Percentiles rank a stretch among this genome's conserved stretches.
Evolutionary conservation across 2,329 filamentous ascomycete species (phyloP).

Genomic region (Emmonsia crescens): DNA sequence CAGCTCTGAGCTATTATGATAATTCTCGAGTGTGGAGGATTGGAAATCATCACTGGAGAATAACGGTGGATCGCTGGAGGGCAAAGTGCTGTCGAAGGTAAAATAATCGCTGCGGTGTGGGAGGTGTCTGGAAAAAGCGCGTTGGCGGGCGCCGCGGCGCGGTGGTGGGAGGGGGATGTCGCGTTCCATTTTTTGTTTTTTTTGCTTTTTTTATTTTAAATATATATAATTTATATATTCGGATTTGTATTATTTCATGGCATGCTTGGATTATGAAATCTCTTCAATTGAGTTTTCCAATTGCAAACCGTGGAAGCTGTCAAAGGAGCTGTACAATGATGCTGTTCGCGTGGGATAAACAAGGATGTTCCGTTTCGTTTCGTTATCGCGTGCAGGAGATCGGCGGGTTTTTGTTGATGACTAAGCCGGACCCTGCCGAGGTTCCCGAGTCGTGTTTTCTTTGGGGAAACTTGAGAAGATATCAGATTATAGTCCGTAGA

Average conservation of each 20-base stretch:
- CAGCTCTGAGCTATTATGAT: conserved; percentile 12
- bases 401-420: too few species aligned
- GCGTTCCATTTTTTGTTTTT: conserved; percentile 28
- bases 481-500: too few species aligned
- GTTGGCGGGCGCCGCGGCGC: conserved; percentile 11
- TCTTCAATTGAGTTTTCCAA: not conserved
- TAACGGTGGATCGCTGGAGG: conserved; percentile 35
- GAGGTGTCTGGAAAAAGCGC: conserved; percentile 8
- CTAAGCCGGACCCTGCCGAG: too few species aligned
- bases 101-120: conserved; percentile 15
- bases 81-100: conserved; percentile 20
- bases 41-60: conserved; percentile 40
- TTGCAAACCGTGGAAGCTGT: too few species aligned
- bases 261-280: not conserved
- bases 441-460: too few species aligned
- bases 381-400: too few species aligned
- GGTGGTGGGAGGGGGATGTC: conserved; percentile 27
- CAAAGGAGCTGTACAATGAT: not conserved
- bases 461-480: too few species aligned
- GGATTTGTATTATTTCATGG: not conserved
- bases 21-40: conserved; percentile 36
- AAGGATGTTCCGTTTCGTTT: not conserved
- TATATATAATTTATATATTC: not conserved
- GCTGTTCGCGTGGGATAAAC: not conserved
- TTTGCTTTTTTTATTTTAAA: not conserved